These are phyloP conservation scores for Barnettozyma sucrosica DNA, from an alignment of 805 yeast genomes.

Conservation along the genomic window DNA sequence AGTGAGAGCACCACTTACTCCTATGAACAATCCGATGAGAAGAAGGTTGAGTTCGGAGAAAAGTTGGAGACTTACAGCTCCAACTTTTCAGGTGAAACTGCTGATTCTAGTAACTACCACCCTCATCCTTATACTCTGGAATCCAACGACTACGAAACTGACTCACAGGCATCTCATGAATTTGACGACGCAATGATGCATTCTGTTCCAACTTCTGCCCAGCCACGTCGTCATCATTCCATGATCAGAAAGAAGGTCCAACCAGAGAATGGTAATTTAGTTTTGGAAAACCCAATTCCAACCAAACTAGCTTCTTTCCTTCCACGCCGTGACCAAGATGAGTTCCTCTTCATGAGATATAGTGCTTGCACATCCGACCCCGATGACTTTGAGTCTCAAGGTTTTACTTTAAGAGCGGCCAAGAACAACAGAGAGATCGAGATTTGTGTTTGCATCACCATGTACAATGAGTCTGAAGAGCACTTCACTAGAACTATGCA, in stretches of 20 bases:
- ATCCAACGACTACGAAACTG: conserved; percentile 9
- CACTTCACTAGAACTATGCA: conserved; percentile 91
- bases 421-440: conserved; percentile 90
- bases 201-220: conserved; percentile 28
- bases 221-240: conserved; percentile 62
- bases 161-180: conserved; percentile 22
- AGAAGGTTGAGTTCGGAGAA: conserved; percentile 13
- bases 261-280: conserved; percentile 75
- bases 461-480: conserved; percentile 94
- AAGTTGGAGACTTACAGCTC: conserved; percentile 19
- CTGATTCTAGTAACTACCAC: conserved; percentile 27
- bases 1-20: conserved; percentile 27
- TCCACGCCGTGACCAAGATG: conserved; percentile 85
- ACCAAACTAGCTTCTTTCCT: conserved; percentile 77
- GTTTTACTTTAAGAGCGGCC: conserved; percentile 82
- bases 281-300: conserved; percentile 92
- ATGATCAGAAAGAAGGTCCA: conserved; percentile 67
- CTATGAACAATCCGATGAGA: conserved; percentile 6
- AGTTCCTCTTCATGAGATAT: conserved; percentile 92
- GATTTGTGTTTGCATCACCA: conserved; percentile 85
- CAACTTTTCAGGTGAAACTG: conserved; percentile 31
- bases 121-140: conserved; percentile 2
- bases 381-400: conserved; percentile 70
- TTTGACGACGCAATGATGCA: conserved; percentile 44
- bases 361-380: conserved; percentile 96